These are phyloP conservation scores for Actinomucor elegans DNA, from an alignment of 371 early-diverging fungal genomes.

Conservation along the genomic window DNA sequence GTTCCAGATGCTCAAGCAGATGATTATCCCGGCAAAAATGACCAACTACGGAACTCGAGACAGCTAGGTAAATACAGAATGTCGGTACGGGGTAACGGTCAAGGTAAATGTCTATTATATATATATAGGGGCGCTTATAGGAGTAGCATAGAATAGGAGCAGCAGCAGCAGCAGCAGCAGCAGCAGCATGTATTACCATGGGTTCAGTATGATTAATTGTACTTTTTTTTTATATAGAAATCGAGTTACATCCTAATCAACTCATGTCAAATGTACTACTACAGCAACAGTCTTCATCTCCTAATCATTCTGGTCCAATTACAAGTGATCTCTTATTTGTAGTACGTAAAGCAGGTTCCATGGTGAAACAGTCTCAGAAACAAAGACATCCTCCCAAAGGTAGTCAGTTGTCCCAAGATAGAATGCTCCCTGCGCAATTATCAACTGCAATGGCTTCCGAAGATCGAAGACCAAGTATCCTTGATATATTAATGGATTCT, in stretches of 20 bases:
- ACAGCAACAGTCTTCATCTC: conserved; percentile 18
- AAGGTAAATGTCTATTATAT: conserved; percentile 17
- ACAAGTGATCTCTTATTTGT: conserved; percentile 46
- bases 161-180: too few species aligned
- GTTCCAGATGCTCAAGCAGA: conserved; percentile 40
- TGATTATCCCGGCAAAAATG: background rate
- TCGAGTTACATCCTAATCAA: conserved; percentile 32
- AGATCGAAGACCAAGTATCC: conserved; percentile 42
- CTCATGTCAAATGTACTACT: conserved; percentile 38
- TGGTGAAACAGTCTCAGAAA: background rate
- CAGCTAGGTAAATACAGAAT: conserved; percentile 34
- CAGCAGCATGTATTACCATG: too few species aligned
- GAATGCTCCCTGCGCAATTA: conserved; percentile 1
- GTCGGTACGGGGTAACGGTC: conserved; percentile 36
- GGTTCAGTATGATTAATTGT: too few species aligned
- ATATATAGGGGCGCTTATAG: background rate
- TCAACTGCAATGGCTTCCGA: conserved; percentile 8
- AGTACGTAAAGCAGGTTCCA: conserved; percentile 21
- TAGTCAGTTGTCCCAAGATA: background rate
- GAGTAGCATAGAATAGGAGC: too few species aligned
- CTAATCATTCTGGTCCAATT: conserved; percentile 22
- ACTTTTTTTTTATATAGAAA: conserved; percentile 25
- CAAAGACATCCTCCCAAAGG: conserved; percentile 1
- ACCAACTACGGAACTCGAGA: background rate
- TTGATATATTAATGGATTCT: conserved; percentile 47